phyloP scores from a whole-genome alignment of 208 protist genomes.

The Kentomonas sorsogonicus region DNA sequence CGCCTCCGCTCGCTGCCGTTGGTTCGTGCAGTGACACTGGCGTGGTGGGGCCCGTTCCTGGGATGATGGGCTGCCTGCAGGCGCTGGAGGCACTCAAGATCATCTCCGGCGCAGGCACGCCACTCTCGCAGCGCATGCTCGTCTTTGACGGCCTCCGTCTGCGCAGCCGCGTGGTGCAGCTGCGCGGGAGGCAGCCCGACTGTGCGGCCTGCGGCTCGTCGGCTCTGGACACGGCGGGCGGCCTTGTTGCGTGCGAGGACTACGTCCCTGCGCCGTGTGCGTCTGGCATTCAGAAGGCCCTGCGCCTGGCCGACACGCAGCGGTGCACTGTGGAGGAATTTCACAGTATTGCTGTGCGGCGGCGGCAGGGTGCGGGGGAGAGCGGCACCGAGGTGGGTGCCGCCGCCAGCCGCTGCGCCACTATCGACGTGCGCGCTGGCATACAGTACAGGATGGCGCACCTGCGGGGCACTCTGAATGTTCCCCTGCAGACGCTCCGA shows the following conservation, averaged over 20 bases:
- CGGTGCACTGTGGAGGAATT: background rate
- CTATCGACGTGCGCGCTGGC: conserved; percentile 62
- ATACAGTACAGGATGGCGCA: conserved; percentile 85
- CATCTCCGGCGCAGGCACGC: conserved; percentile 53
- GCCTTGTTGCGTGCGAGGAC: conserved; percentile 29
- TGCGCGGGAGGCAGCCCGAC: conserved; percentile 38
- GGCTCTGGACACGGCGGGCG: conserved; percentile 4
- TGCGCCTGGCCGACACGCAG: background rate
- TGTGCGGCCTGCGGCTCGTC: conserved; percentile 66
- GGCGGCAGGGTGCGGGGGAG: background rate
- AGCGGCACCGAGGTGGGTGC: background rate
- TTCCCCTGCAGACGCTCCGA: conserved; percentile 51
- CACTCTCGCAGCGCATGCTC: conserved; percentile 73
- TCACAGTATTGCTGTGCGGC: conserved; percentile 3
- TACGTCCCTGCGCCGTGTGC: conserved; percentile 28
- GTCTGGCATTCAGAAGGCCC: background rate
- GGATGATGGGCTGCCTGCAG: conserved; percentile 92
- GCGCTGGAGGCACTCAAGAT: conserved; percentile 91
- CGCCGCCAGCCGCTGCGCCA: background rate
- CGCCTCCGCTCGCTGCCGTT: conserved; percentile 74
- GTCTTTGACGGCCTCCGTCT: conserved; percentile 79
- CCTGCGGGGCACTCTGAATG: conserved; percentile 35
- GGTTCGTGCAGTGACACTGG: conserved; percentile 91
- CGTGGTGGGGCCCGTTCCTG: conserved; percentile 90
- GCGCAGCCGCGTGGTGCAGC: conserved; percentile 55